Percentiles rank a stretch among this genome's conserved stretches.
phyloP scores from a whole-genome alignment of 106 monocot species.

The Posidonia australis region DNA sequence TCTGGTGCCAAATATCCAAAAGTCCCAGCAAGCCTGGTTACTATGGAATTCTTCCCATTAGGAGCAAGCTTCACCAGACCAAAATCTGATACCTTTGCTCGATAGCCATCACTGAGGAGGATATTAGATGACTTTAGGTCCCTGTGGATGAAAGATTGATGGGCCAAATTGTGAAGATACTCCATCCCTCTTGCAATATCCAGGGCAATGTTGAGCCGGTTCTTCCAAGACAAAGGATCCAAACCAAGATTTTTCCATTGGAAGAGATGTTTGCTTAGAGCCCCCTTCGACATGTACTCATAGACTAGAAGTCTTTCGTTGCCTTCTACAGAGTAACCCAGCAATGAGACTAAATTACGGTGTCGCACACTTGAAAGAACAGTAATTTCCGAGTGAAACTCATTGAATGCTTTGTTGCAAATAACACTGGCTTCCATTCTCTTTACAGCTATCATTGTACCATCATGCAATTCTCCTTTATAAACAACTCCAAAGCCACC shows the following conservation, averaged over 20 bases:
- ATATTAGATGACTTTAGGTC: conserved; percentile 21
- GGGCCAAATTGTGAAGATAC: conserved; percentile 19
- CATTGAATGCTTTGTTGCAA: conserved; percentile 12
- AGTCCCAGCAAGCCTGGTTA: conserved; percentile 21
- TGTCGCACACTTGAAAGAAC: conserved; percentile 22
- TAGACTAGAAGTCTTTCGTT: conserved; percentile 18
- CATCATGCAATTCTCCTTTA: conserved; percentile 18
- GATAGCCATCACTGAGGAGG: conserved; percentile 10
- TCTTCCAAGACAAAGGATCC: conserved; percentile 19
- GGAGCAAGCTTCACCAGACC: conserved; percentile 17
- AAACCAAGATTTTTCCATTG: conserved; percentile 9
- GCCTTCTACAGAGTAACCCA: conserved; percentile 18
- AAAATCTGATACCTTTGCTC: conserved; percentile 23
- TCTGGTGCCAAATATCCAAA: conserved; percentile 25
- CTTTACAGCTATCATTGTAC: conserved; percentile 18
- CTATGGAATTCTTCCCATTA: conserved; percentile 10
- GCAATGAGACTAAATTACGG: conserved; percentile 16
- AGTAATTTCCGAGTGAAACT: conserved; percentile 18
- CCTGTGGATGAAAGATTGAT: conserved; percentile 20
- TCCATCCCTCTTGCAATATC: conserved; percentile 24
- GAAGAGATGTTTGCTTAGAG: conserved; percentile 20
- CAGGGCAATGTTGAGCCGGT: conserved; percentile 15
- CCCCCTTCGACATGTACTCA: conserved; percentile 19
- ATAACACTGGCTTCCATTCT: conserved; percentile 13
- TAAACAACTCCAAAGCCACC: conserved; percentile 23